Conservation (phyloP, 352 stramenopile species). For the Phytophthora pini region DNA sequence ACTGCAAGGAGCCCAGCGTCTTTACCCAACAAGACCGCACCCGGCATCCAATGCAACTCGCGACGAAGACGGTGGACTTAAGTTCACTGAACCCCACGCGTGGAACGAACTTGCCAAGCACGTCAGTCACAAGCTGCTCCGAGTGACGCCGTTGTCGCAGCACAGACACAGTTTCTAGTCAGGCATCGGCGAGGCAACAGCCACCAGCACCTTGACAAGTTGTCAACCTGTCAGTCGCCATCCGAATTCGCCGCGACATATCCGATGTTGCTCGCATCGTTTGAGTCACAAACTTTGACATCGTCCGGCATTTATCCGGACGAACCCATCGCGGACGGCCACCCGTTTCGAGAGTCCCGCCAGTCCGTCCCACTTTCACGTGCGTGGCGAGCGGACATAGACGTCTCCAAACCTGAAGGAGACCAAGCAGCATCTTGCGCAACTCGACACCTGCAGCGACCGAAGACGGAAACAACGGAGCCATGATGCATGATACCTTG, state of each 20-base stretch:
- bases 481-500: slow-evolving; percentile 14
- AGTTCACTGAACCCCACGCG: background rate
- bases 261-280: background rate
- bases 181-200: slow-evolving; percentile 2
- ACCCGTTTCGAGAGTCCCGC: slow-evolving; percentile 4
- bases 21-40: slow-evolving; percentile 19
- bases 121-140: slow-evolving; percentile 15
- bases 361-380: slow-evolving; percentile 17
- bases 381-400: slow-evolving; percentile 23
- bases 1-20: slow-evolving; percentile 2
- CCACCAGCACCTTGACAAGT: slow-evolving; percentile 8
- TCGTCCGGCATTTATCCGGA: slow-evolving; percentile 1
- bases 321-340: slow-evolving; percentile 15
- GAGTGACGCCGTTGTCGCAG: background rate
- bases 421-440: slow-evolving; percentile 22
- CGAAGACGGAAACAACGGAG: slow-evolving; percentile 7
- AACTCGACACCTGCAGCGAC: background rate
- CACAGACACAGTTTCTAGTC: slow-evolving; percentile 2
- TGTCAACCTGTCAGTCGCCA: slow-evolving; percentile 11
- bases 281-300: slow-evolving; percentile 1
- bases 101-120: slow-evolving; percentile 16
- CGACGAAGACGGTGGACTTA: slow-evolving; percentile 14
- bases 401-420: slow-evolving; percentile 32
- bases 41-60: slow-evolving; percentile 9
- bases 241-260: slow-evolving; percentile 5